Percentiles rank a stretch among this genome's conserved stretches.
These are phyloP conservation scores for Cucurbita argyrosperma DNA, from an alignment of 306 rosid genomes.

Conservation along the genomic window DNA sequence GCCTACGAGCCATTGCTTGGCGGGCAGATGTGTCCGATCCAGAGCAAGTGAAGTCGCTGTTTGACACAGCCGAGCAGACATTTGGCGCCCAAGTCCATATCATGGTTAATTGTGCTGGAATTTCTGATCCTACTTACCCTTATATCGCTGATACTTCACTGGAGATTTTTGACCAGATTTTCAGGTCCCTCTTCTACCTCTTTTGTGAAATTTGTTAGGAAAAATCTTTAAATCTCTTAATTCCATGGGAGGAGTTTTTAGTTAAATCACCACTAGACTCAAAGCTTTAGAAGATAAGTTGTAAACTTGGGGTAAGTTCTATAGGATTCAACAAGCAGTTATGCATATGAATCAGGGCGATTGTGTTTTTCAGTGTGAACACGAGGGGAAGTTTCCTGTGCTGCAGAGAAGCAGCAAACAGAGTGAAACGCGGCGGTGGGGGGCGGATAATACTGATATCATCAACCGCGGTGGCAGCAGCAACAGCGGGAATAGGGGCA, in stretches of 20 bases:
- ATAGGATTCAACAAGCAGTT: not conserved
- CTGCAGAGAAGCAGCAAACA: slow-evolving; percentile 21
- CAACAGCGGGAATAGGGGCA: slow-evolving; percentile 22
- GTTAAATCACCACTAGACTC: not conserved
- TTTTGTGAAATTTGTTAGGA: not conserved
- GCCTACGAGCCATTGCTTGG: too few species aligned
- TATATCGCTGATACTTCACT: too few species aligned
- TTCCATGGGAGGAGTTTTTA: not conserved
- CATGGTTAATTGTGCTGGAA: not conserved
- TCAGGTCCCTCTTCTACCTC: not conserved
- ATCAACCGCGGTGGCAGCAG: slow-evolving; percentile 11
- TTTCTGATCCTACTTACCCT: too few species aligned
- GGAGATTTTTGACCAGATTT: not conserved
- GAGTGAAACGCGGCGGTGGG: slow-evolving; percentile 19
- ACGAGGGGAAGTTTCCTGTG: slow-evolving; percentile 26
- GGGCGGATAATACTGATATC: slow-evolving; percentile 31
- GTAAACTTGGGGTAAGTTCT: not conserved
- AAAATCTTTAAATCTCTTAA: not conserved
- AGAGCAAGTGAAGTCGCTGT: too few species aligned
- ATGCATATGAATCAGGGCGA: not conserved
- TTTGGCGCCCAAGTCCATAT: not conserved
- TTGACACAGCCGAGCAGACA: not conserved
- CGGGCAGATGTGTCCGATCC: too few species aligned
- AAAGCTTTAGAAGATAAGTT: not conserved
- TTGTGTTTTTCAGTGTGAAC: slow-evolving; percentile 11